Evolutionary conservation across 345 rosid species (phyloP), one percentile per base, ranked within the genome.

Genomic region (Eutrema yunnanense): DNA sequence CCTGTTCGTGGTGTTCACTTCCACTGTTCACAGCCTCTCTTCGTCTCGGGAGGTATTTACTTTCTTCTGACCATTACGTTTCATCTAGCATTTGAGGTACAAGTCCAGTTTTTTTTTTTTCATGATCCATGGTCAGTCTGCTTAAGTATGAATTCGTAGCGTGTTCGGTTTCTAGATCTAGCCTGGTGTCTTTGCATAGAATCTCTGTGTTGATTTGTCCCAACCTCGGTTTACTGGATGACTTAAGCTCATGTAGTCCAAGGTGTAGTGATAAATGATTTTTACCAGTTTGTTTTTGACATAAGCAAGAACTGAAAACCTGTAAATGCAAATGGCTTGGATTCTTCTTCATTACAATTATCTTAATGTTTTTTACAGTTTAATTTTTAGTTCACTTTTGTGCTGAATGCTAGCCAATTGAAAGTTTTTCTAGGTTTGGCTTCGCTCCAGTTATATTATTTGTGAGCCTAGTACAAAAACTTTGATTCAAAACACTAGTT

Each of bases 1-100:
- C 98, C 98, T 8, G 98, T 92, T 43, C 96, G 98, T 29, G 98
- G 96, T 3, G 98, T 92, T 33, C 96, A 92, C 80, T 92, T 92
- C 79, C 98, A 92, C 79, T 82, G 79, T 61, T 81, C 98, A 30
- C 98, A 92, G 82, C 98, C 98, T 8, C 73, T 92, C 12, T 90
- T 92, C 56, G 98, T 92, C 38, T 92, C 98, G 0, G 98, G 98
- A 84, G 98, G 98, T 89, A 32, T 12, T 19, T 60, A 6, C 19
- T 22, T 22, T 1, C 0, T 55, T 8, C 42, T 56, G 11, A 7
- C 6, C 60, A 13, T 55, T 53, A 12, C 37, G 9, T 22, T 32
- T 29, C 16, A 30, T 11, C 40, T 55, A 12, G 1, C 6, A 5
- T 27, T 52, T 8, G 14, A 2, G 36, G 22, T 19, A 19, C 22